Percentiles rank a stretch among this genome's conserved stretches.
Evolutionary conservation across 441 rosid genomes (phyloP).

Genomic region (Mallotus japonicus): DNA sequence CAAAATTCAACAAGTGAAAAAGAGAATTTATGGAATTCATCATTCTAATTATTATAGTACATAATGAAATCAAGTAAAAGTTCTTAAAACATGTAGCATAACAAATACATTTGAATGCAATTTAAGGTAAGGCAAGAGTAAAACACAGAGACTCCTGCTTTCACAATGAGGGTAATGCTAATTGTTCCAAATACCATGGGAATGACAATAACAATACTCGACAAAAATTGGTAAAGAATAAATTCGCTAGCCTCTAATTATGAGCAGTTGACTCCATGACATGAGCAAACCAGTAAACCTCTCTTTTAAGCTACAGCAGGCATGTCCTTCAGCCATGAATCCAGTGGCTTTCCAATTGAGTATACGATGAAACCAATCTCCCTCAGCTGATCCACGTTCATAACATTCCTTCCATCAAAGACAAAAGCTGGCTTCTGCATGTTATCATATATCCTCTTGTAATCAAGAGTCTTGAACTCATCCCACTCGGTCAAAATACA

Average conservation of each 20-base stretch:
- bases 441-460: conserved; percentile 61
- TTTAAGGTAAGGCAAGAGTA: conserved; percentile 24
- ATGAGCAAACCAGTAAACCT: not conserved
- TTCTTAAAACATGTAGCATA: conserved; percentile 20
- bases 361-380: conserved; percentile 93
- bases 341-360: conserved; percentile 91
- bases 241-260: conserved; percentile 20
- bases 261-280: not conserved
- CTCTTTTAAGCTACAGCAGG: conserved; percentile 72
- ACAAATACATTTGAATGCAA: conserved; percentile 21
- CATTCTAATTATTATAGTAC: conserved; percentile 16
- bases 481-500: conserved; percentile 98
- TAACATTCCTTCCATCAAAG: conserved; percentile 82
- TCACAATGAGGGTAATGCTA: conserved; percentile 17
- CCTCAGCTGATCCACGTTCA: conserved; percentile 60
- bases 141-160: conserved; percentile 27
- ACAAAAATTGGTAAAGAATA: conserved; percentile 27
- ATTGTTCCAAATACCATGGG: conserved; percentile 24
- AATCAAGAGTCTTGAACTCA: conserved; percentile 87
- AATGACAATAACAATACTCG: conserved; percentile 22
- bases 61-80: conserved; percentile 10
- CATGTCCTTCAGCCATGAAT: conserved; percentile 35
- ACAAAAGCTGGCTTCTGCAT: conserved; percentile 97
- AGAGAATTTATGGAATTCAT: conserved; percentile 1
- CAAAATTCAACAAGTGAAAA: not conserved